Conservation (phyloP, 164 flowering plant genomes). For the Chloranthus sessilifolius region DNA sequence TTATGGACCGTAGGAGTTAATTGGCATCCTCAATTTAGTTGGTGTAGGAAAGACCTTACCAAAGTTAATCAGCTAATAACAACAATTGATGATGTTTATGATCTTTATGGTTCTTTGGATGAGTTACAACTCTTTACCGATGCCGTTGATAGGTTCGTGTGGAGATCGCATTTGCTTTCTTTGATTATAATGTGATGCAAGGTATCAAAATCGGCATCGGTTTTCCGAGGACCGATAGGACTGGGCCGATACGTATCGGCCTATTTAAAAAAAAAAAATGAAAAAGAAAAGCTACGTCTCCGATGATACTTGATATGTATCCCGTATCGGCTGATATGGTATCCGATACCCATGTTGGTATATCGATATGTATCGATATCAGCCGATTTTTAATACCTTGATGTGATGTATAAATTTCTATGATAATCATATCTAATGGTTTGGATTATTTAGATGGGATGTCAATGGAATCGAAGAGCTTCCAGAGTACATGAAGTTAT, state of each 20-base stretch:
- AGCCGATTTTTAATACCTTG: not conserved
- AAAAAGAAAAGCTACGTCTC: no score
- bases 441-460: conserved; percentile 14
- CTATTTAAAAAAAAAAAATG: no score
- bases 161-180: not conserved
- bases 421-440: not conserved
- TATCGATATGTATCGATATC: no score
- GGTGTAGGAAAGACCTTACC: not conserved
- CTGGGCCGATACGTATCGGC: no score
- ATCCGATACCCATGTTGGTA: no score
- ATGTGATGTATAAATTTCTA: not conserved
- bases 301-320: no score
- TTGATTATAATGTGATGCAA: not conserved
- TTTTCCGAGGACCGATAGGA: no score
- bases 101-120: conserved; percentile 32
- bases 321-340: no score
- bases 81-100: conserved; percentile 34
- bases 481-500: conserved; percentile 14
- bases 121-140: conserved; percentile 36
- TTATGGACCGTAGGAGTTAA: not conserved
- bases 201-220: not conserved
- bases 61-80: conserved; percentile 22
- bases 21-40: not conserved
- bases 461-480: conserved; percentile 3
- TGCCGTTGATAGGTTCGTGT: conserved; percentile 34